Evolutionary conservation across 768 basidiomycete genomes (phyloP).

Genomic region (Russula vinacea): DNA sequence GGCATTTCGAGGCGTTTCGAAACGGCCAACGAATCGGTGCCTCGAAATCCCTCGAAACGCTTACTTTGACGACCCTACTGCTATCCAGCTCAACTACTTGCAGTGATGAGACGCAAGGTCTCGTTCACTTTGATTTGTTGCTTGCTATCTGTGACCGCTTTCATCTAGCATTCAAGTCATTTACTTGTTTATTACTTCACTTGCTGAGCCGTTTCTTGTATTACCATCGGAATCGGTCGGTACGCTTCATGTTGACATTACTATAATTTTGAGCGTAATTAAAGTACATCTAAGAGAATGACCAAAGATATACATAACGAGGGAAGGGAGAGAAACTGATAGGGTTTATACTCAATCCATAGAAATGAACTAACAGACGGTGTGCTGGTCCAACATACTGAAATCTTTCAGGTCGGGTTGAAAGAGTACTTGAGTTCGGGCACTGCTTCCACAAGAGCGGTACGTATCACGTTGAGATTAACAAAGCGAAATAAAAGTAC

Average conservation of each 20-base stretch:
- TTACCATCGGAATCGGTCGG: not conserved
- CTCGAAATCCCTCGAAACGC: no score
- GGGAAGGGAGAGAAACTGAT: not conserved
- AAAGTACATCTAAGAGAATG: slow-evolving; percentile 12
- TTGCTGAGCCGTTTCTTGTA: not conserved
- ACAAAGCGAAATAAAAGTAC: slow-evolving; percentile 7
- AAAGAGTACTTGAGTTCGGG: no score
- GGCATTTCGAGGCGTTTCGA: no score
- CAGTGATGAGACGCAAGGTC: no score
- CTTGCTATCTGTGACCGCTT: slow-evolving; percentile 4
- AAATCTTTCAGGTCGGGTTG: no score
- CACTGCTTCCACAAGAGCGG: no score
- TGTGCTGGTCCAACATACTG: no score
- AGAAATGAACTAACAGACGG: no score
- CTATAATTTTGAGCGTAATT: not conserved
- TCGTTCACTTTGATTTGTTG: slow-evolving; percentile 9
- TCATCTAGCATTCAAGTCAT: slow-evolving; percentile 3
- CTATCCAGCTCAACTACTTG: not conserved
- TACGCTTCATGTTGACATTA: not conserved
- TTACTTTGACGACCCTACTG: no score
- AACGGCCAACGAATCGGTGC: no score
- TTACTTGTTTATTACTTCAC: slow-evolving; percentile 15
- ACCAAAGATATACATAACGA: not conserved
- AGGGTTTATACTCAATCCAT: no score
- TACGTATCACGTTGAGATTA: not conserved